Conservation (phyloP, 495 filamentous ascomycete genomes). For the Aspergillus panamensis region DNA sequence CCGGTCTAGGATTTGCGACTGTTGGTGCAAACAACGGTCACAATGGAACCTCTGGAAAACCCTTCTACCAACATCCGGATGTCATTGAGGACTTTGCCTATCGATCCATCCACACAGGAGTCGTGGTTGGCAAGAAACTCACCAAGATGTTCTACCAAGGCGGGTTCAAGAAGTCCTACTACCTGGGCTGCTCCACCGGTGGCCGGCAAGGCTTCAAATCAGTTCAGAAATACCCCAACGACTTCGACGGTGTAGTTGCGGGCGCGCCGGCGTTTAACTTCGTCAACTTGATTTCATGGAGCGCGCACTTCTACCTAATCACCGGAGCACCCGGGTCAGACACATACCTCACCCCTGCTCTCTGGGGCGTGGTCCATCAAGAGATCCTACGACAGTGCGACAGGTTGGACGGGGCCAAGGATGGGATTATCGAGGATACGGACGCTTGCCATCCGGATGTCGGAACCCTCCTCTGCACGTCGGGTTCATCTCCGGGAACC, state of each 20-base stretch:
- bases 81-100: conserved; percentile 50
- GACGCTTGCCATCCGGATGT: conserved; percentile 54
- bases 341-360: conserved; percentile 48
- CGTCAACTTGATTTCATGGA: conserved; percentile 51
- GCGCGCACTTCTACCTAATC: conserved; percentile 49
- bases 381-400: conserved; percentile 67
- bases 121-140: conserved; percentile 49
- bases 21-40: conserved; percentile 58
- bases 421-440: conserved; percentile 63
- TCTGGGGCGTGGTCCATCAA: conserved; percentile 51
- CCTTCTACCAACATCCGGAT: conserved; percentile 50
- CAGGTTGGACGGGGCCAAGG: conserved; percentile 55
- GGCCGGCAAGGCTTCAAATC: conserved; percentile 53
- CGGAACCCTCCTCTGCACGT: conserved; percentile 50
- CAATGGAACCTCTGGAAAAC: conserved; percentile 48
- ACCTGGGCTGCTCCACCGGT: conserved; percentile 55
- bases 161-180: conserved; percentile 48
- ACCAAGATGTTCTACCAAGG: conserved; percentile 47
- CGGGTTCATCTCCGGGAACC: conserved; percentile 24
- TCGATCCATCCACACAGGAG: conserved; percentile 49
- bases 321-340: conserved; percentile 44
- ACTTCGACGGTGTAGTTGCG: conserved; percentile 65
- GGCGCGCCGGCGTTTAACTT: conserved; percentile 54
- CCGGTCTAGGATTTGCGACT: conserved; percentile 50
- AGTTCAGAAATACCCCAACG: conserved; percentile 47